Conservation (phyloP, 2,329 filamentous ascomycete species). For the Trichothecium roseum region DNA sequence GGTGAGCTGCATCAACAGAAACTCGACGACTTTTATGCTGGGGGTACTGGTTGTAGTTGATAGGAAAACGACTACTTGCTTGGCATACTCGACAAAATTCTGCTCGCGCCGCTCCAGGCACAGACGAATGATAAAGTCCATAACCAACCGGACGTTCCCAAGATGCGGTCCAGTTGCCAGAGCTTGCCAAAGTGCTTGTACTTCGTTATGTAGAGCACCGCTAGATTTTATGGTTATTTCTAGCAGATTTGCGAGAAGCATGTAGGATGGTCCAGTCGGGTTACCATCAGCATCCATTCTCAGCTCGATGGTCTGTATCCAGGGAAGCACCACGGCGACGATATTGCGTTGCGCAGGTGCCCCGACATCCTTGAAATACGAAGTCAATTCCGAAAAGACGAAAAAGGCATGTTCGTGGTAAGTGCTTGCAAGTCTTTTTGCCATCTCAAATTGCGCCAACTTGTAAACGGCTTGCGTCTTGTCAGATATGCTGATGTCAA, state of each 20-base stretch:
- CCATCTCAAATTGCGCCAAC: slow-evolving; percentile 92
- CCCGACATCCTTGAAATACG: slow-evolving; percentile 82
- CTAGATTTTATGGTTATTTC: slow-evolving; percentile 94
- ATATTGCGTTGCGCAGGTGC: slow-evolving; percentile 83
- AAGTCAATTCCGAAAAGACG: slow-evolving; percentile 90
- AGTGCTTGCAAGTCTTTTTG: slow-evolving; percentile 77
- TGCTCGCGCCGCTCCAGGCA: slow-evolving; percentile 92
- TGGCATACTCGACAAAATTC: slow-evolving; percentile 95
- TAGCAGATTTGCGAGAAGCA: slow-evolving; percentile 86
- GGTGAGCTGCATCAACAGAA: slow-evolving; percentile 79
- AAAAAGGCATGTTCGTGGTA: slow-evolving; percentile 85
- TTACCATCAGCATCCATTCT: slow-evolving; percentile 86
- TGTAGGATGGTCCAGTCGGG: slow-evolving; percentile 84
- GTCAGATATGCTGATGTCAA: slow-evolving; percentile 96
- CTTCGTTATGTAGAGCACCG: slow-evolving; percentile 83
- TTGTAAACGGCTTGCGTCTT: slow-evolving; percentile 99
- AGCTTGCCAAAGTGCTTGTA: slow-evolving; percentile 95
- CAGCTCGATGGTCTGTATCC: slow-evolving; percentile 90
- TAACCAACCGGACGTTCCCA: slow-evolving; percentile 85
- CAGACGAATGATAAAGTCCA: slow-evolving; percentile 92
- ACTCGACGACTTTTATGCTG: slow-evolving; percentile 87
- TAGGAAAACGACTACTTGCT: slow-evolving; percentile 94
- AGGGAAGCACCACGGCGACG: slow-evolving; percentile 86
- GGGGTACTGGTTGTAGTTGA: slow-evolving; percentile 66
- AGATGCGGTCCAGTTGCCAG: slow-evolving; percentile 85